Evolutionary conservation across 345 rosid genomes (phyloP).

Genomic region (Rhodomyrtus tomentosa): DNA sequence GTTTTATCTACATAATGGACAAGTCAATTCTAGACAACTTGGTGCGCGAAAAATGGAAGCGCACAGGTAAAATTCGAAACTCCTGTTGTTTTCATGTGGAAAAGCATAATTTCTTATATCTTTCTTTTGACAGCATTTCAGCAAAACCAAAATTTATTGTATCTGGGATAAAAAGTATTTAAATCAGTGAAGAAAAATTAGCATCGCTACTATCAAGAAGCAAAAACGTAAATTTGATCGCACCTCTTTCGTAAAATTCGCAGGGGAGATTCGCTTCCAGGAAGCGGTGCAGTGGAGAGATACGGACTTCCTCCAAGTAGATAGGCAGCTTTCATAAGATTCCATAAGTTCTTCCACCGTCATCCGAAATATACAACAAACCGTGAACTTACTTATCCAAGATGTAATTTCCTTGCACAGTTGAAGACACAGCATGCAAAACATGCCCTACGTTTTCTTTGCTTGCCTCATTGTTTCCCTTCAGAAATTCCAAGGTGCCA

Average conservation of each 20-base stretch:
- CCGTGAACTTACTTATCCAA: not conserved
- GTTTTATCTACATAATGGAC: not conserved
- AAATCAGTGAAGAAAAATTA: not conserved
- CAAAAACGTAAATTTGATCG: not conserved
- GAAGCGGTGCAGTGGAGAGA: constrained; percentile 45
- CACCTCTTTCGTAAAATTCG: constrained; percentile 85
- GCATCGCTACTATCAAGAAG: not conserved
- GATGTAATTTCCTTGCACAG: not conserved
- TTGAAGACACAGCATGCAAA: not conserved
- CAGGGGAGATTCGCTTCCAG: constrained; percentile 70
- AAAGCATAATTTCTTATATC: not conserved
- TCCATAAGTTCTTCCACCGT: constrained; percentile 56
- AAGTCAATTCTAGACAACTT: not conserved
- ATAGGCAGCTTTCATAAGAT: constrained; percentile 60
- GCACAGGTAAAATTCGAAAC: not conserved
- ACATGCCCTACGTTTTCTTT: constrained; percentile 40
- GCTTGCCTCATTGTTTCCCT: constrained; percentile 19
- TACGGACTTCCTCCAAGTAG: constrained; percentile 48
- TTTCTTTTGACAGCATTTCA: not conserved
- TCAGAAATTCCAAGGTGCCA: not conserved
- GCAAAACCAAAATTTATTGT: not conserved
- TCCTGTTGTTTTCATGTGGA: not conserved
- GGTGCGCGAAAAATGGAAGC: not conserved
- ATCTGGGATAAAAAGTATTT: not conserved
- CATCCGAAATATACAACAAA: constrained; percentile 32